Base-by-base conservation (phyloP, 2,329 filamentous ascomycete species). In the Exophiala oligosperma region DNA sequence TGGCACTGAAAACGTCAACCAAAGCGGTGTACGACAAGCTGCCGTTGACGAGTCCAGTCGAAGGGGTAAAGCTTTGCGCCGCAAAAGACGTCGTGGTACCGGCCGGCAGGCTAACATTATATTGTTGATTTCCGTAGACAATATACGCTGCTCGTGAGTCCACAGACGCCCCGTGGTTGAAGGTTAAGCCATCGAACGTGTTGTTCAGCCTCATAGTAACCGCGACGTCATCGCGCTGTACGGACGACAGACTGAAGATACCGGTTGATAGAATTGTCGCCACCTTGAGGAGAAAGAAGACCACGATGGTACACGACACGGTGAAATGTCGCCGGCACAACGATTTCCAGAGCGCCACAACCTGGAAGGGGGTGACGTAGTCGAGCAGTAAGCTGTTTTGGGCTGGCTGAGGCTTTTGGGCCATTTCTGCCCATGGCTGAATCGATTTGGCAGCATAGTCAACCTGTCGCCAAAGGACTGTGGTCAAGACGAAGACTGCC, bases 371-470 rank as follows among this genome's bases (percentile, higher is more conserved):
- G n/a, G 59, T 62, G 11, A 62, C 53, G 52, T 64, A 64, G 46
- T 64, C 60, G 17, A 64, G 37, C 7, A 64, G 47, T 48, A 64
- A 55, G 32, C 59, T 64, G 48, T 62, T 54, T n/a, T 47, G 49
- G n/a, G 57, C 59, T 12, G 57, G 50, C 38, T 60, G 56, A 14
- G 59, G 59, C 21, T 60, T 49, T 43, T 54, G 54, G 11, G 59
- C 60, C 60, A 62, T 57, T 40, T 63, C 60, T 28, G 62, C 60
- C 60, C 60, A 64, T 24, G 62, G 62, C 24, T 62, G 62, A 14
- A 64, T 60, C 26, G 60, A 62, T 46, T 64, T 62, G 12, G 59
- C 53, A 5, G 62, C 54, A 55, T 60, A 64, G 46, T 61, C 62
- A 23, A 60, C 60, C 32, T 64, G 62, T 23, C 60, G 60, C 62